Evolutionary conservation across 768 basidiomycete genomes (phyloP).

Genomic region (Amanita subjunquillea): DNA sequence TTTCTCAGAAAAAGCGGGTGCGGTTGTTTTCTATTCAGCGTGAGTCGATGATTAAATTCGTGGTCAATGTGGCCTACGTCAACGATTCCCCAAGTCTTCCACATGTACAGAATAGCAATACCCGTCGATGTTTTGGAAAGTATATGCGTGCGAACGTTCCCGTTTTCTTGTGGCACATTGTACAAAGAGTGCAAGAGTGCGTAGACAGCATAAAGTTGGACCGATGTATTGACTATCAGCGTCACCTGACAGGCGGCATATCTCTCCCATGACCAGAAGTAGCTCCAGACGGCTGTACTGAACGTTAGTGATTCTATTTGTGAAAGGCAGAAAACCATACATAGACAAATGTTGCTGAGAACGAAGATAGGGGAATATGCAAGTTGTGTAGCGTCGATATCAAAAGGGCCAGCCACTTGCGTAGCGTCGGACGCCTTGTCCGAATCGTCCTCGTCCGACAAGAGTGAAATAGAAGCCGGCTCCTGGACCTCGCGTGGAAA

Average conservation of each 20-base stretch:
- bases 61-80: constrained; percentile 13
- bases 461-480: background rate
- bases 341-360: constrained; percentile 12
- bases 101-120: constrained; percentile 22
- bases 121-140: constrained; percentile 32
- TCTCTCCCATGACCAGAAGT: constrained; percentile 11
- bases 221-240: constrained; percentile 18
- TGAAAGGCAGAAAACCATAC: constrained; percentile 7
- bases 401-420: background rate
- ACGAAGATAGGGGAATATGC: constrained; percentile 14
- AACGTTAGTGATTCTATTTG: background rate
- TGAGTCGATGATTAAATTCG: background rate
- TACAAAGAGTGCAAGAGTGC: constrained; percentile 16
- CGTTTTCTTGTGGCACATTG: constrained; percentile 11
- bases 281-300: constrained; percentile 18
- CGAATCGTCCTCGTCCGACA: background rate
- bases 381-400: constrained; percentile 10
- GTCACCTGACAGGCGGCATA: constrained; percentile 12
- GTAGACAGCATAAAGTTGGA: constrained; percentile 26
- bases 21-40: constrained; percentile 10
- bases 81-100: constrained; percentile 20
- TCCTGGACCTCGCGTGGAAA: background rate
- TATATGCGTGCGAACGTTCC: constrained; percentile 23
- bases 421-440: background rate
- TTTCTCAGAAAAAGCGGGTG: constrained; percentile 15